These are phyloP conservation scores for Zizania palustris DNA, from an alignment of 202 grass and related monocot genomes.

Conservation along the genomic window DNA sequence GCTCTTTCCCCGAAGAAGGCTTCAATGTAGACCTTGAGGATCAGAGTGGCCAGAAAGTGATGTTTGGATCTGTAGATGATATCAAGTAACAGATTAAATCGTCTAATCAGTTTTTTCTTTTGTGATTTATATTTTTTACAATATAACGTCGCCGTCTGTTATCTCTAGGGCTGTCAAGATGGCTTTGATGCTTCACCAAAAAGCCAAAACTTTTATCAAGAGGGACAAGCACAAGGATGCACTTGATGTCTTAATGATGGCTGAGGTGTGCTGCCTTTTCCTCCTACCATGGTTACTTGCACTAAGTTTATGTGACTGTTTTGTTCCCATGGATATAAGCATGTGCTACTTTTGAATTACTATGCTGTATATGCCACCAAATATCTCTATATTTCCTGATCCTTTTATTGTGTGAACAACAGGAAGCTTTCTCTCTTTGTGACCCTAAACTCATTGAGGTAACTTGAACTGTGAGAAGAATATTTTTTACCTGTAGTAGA, in stretches of 20 bases:
- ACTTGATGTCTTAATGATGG: conserved; percentile 79
- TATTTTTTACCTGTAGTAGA: conserved; percentile 21
- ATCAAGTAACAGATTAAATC: conserved; percentile 62
- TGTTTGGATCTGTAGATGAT: conserved; percentile 85
- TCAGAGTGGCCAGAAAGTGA: conserved; percentile 89
- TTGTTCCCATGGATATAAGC: conserved; percentile 20
- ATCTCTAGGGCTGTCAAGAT: conserved; percentile 75
- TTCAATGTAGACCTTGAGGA: conserved; percentile 95
- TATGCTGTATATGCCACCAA: conserved; percentile 11
- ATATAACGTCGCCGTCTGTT: not conserved
- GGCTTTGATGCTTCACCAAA: conserved; percentile 93
- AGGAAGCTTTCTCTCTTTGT: conserved; percentile 97
- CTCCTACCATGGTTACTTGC: conserved; percentile 5
- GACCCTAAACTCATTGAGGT: conserved; percentile 83
- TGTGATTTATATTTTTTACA: conserved; percentile 7
- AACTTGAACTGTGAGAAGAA: conserved; percentile 42
- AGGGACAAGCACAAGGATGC: conserved; percentile 71
- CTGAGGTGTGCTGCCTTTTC: conserved; percentile 58
- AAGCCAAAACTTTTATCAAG: conserved; percentile 74
- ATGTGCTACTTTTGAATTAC: not conserved
- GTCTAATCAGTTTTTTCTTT: not conserved
- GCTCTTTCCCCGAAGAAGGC: conserved; percentile 71
- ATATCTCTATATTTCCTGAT: conserved; percentile 29
- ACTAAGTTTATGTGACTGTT: conserved; percentile 13
- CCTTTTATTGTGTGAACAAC: conserved; percentile 42